phyloP scores from a whole-genome alignment of 148 eudicot genomes.

The Rhododendron ferrugineum region DNA sequence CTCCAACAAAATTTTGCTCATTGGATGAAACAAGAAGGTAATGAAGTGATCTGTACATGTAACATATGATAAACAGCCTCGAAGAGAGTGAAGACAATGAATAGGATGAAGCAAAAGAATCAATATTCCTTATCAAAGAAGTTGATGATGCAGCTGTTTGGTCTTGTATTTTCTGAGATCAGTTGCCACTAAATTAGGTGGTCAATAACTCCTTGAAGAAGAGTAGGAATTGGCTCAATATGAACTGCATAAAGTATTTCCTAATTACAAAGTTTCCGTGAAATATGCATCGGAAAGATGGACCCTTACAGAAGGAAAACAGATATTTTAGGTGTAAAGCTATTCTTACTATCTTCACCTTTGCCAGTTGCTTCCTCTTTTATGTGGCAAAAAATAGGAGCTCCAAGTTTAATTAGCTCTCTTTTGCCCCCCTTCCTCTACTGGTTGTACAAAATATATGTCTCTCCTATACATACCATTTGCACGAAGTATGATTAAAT shows the following conservation, averaged over 20 bases:
- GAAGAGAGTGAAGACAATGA: not conserved
- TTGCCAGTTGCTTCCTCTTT: slow-evolving; percentile 51
- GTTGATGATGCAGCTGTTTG: slow-evolving; percentile 85
- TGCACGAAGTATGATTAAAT: not conserved
- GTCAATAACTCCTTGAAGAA: slow-evolving; percentile 66
- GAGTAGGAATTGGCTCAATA: slow-evolving; percentile 72
- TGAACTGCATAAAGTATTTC: slow-evolving; percentile 45
- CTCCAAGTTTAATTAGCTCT: slow-evolving; percentile 88
- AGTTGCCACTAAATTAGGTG: slow-evolving; percentile 81
- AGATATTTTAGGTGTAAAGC: not conserved
- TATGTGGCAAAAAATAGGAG: slow-evolving; percentile 68
- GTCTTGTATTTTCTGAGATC: slow-evolving; percentile 65
- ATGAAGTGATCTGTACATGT: no score
- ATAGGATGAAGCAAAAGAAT: not conserved
- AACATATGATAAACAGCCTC: no score
- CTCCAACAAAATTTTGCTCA: not conserved
- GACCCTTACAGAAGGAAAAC: slow-evolving; percentile 3
- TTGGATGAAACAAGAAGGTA: not conserved
- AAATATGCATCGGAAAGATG: no score
- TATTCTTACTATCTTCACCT: slow-evolving; percentile 48
- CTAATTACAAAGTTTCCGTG: slow-evolving; percentile 2
- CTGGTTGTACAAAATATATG: slow-evolving; percentile 76
- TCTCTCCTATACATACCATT: slow-evolving; percentile 56
- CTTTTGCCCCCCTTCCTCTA: slow-evolving; percentile 73
- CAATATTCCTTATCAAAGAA: slow-evolving; percentile 78